Evolutionary conservation across 2,329 filamentous ascomycete genomes (phyloP), one percentile per base, ranked within the genome.

Genomic region (Pseudocercospora fuligena): DNA sequence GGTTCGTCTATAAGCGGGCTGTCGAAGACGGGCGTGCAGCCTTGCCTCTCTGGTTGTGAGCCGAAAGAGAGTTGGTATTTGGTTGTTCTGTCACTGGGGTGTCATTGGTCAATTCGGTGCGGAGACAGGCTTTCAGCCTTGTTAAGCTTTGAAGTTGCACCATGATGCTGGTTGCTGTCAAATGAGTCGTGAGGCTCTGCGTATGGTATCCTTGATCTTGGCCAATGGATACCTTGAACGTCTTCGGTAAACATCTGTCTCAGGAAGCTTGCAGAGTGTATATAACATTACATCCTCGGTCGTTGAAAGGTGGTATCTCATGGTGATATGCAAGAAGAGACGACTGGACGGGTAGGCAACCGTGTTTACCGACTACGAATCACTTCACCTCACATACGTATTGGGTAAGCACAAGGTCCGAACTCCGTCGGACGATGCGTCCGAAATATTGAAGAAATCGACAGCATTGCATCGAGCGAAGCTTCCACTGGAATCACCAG

Each of bases 111-210:
- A 11, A 56, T 56, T 27, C 23, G 27, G 25, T 56, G 51, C 51
- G 27, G 51, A 56, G 51, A 33, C 51, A 56, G 51, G 51, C 51
- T 31, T 27, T 56, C 7, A 29, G 27, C 51, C 51, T 29, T 31
- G 51, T 56, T 31, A 56, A 56, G 51, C 51, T 56, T 31, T 19
- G 21, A 27, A 27, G 21, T 56, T 56, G 51, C 51, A 31, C 23
- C 9, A 31, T 56, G 51, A 56, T 56, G 23, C 51, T 56, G 25
- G 51, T 31, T 27, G 51, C 25, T 56, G 25, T 56, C 51, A 56
- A 58, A 56, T 56, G 21, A 56, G 23, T 40, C 56, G 31, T 43
- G 56, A 58, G 56, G 31, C 56, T 58, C 31, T 58, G 56, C 16
- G 3, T 19, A 21, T 36, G 54, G n/a, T 11, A 43, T 58, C 56